These are phyloP conservation scores for Teunomyces gatunensis DNA, from an alignment of 805 yeast genomes.

Conservation along the genomic window DNA sequence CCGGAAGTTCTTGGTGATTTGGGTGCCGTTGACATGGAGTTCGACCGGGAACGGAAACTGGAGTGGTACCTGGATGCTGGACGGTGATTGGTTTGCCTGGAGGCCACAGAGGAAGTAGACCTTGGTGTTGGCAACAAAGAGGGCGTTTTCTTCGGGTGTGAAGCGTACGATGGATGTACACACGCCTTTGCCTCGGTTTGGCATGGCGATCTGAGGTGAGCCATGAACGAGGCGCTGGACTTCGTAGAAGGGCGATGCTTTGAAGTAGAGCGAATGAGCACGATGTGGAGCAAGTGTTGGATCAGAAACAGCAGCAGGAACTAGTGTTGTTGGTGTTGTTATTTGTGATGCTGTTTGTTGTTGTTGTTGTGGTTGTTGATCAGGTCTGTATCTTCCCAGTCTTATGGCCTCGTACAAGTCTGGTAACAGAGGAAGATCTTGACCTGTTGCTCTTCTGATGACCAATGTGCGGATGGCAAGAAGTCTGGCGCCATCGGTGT, in stretches of 20 bases:
- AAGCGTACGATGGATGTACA: conserved; percentile 39
- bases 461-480: conserved; percentile 46
- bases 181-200: conserved; percentile 45
- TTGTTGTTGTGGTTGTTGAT: neutral
- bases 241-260: conserved; percentile 55
- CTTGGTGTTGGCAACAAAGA: conserved; percentile 29
- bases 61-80: conserved; percentile 36
- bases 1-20: conserved; percentile 41
- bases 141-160: conserved; percentile 37
- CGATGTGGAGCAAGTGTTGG: conserved; percentile 14
- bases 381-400: conserved; percentile 19
- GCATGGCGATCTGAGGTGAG: conserved; percentile 46
- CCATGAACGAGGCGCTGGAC: conserved; percentile 46
- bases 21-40: conserved; percentile 55
- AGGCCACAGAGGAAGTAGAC: conserved; percentile 58
- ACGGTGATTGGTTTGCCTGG: conserved; percentile 15
- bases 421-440: conserved; percentile 36
- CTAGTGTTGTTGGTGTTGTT: neutral
- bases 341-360: neutral
- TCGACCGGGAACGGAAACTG: conserved; percentile 75
- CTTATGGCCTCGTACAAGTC: conserved; percentile 27
- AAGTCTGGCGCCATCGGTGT: conserved; percentile 42
- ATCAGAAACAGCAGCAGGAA: neutral
- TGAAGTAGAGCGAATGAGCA: conserved; percentile 47
- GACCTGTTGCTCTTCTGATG: conserved; percentile 30